Evolutionary conservation across 495 filamentous ascomycete genomes (phyloP), one percentile per base, ranked within the genome.

Genomic region (Parachaetomium inaequale): DNA sequence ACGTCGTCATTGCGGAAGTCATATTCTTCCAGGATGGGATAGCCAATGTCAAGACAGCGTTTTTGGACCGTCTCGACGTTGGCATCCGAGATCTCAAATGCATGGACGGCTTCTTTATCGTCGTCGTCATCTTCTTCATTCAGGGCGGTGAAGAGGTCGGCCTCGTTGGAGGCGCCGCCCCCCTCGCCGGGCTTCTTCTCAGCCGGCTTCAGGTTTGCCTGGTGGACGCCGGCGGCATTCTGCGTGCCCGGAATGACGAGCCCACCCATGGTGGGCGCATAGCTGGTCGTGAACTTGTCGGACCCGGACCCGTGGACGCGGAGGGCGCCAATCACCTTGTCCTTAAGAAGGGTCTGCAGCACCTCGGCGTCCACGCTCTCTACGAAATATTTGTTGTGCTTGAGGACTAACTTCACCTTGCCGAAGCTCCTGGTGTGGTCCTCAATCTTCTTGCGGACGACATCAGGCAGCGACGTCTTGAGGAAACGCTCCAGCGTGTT

Each of bases 221-320:
- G 89, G 66, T 85, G 84, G 17, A 91, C 84, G 62, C 91, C 93
- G 25, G 91, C 92, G 26, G 93, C 93, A 74, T 93, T 91, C 65
- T 90, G 92, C 0, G 94, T 99, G 45, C 94, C 94, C 4, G 94
- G 92, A 65, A 98, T 99, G 29, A 96, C 91, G 34, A 98, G 80
- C 6, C 84, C 89, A n/a, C 83, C 91, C 86, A 93, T 88, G 68
- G 90, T 93, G 21, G 91, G 91, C 3, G 94, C 94, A 29, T 85
- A 86, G 62, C 86, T 85, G 62, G 87, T 89, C 8, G 88, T 90
- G 52, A 96, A n/a, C n/a, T n/a, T 85, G 23, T 86, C 89, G 34
- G n/a, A n/a, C n/a, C 88, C 85, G 2, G 81, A 79, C 7, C 76
- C 76, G 29, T 79, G 74, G n/a, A 81, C 73, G 21, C 79, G 77